A percentile compares a stretch with the other conserved stretches of the same genome.
Evolutionary conservation across 352 stramenopile species (phyloP).

Genomic region (Globisporangium spiculum): DNA sequence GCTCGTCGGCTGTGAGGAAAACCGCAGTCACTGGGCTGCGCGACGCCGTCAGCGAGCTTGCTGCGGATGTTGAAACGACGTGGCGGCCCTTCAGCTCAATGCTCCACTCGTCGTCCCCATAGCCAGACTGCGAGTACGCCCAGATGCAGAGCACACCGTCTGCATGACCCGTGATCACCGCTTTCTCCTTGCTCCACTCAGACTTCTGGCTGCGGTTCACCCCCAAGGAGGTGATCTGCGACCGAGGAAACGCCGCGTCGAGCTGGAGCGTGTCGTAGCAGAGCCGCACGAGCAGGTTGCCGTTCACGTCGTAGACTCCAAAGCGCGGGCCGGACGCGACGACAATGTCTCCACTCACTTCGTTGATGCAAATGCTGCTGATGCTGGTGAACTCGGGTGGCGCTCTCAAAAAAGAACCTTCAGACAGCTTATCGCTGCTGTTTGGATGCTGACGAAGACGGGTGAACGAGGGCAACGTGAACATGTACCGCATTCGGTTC

Average conservation of each 20-base stretch:
- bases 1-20: constrained; percentile 48
- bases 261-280: constrained; percentile 44
- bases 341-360: constrained; percentile 59
- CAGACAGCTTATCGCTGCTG: neutral
- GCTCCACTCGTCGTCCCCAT: constrained; percentile 39
- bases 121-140: constrained; percentile 49
- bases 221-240: constrained; percentile 40
- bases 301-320: constrained; percentile 70
- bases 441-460: neutral
- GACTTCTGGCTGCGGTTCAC: constrained; percentile 49
- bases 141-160: constrained; percentile 65
- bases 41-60: neutral
- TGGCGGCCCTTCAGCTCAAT: constrained; percentile 56
- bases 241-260: constrained; percentile 31
- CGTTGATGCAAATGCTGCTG: constrained; percentile 57
- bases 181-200: constrained; percentile 63
- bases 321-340: constrained; percentile 47
- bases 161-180: constrained; percentile 58
- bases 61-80: constrained; percentile 21
- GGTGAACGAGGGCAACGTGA: constrained; percentile 33
- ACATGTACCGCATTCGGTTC: constrained; percentile 57
- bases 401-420: neutral
- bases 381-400: constrained; percentile 20
- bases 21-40: constrained; percentile 49
- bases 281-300: constrained; percentile 45